Conservation (phyloP, 306 rosid genomes). For the Myrica gale region DNA sequence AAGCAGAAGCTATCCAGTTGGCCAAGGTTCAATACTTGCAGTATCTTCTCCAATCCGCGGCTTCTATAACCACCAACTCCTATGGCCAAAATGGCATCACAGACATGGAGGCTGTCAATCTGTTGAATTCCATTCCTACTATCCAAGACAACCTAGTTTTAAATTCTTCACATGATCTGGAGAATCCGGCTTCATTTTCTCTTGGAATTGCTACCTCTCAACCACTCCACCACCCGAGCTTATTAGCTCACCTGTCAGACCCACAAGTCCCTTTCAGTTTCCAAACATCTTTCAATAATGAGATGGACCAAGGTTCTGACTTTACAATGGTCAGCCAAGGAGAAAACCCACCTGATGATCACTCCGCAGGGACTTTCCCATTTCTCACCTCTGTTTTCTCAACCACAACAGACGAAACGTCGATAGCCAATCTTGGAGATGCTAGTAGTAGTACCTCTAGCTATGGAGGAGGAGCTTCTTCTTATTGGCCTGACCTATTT, state of each 20-base stretch:
- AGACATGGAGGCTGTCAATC: conserved; percentile 36
- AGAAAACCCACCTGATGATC: conserved; percentile 35
- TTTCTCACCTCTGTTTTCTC: conserved; percentile 34
- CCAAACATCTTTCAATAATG: conserved; percentile 55
- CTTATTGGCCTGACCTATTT: conserved; percentile 60
- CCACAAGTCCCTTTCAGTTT: conserved; percentile 69
- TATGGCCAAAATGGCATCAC: conserved; percentile 37
- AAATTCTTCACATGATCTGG: conserved; percentile 24
- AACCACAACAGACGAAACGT: conserved; percentile 17
- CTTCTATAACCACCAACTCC: conserved; percentile 30
- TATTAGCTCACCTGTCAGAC: conserved; percentile 43
- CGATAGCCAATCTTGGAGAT: conserved; percentile 44
- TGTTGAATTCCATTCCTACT: conserved; percentile 39
- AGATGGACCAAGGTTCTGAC: conserved; percentile 42
- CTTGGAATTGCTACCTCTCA: conserved; percentile 40
- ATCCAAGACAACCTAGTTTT: conserved; percentile 33
- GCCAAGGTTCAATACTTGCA: conserved; percentile 59
- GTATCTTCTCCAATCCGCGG: conserved; percentile 51
- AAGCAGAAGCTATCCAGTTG: conserved; percentile 50
- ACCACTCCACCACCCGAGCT: conserved; percentile 68
- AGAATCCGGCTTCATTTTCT: conserved; percentile 40
- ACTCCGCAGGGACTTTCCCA: conserved; percentile 42
- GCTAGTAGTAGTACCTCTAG: conserved; percentile 55
- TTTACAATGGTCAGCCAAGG: conserved; percentile 45
- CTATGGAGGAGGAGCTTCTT: conserved; percentile 47